Evolutionary conservation across 2,329 filamentous ascomycete genomes (phyloP).

Genomic region (Leptoxyphium fumago): DNA sequence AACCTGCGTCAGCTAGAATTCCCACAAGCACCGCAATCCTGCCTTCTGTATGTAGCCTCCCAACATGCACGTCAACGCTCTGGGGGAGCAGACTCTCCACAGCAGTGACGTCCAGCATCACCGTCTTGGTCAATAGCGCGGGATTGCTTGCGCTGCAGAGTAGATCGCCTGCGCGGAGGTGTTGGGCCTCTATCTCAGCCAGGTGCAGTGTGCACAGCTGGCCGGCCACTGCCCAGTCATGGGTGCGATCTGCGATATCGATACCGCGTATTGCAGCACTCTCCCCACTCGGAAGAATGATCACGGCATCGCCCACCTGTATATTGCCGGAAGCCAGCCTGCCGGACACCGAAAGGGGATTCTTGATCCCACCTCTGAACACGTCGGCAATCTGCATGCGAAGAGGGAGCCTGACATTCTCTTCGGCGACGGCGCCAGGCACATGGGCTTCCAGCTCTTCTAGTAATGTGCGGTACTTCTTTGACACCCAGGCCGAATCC

Average conservation of each 20-base stretch:
- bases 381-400: conserved; percentile 80
- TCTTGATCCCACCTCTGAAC: conserved; percentile 64
- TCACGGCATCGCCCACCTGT: conserved; percentile 67
- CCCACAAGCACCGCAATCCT: conserved; percentile 58
- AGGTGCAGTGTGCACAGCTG: conserved; percentile 80
- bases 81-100: conserved; percentile 85
- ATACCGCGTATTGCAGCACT: conserved; percentile 69
- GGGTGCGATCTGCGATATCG: conserved; percentile 55
- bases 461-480: conserved; percentile 47
- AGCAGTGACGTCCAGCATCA: conserved; percentile 72
- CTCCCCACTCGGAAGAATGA: conserved; percentile 70
- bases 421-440: conserved; percentile 36
- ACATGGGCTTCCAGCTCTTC: conserved; percentile 76
- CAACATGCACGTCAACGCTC: conserved; percentile 76
- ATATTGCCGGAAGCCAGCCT: conserved; percentile 72
- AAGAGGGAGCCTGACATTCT: conserved; percentile 63
- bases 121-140: conserved; percentile 54
- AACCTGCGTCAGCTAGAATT: conserved; percentile 47
- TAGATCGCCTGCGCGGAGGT: conserved; percentile 68
- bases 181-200: conserved; percentile 61
- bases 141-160: conserved; percentile 51
- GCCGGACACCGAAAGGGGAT: conserved; percentile 72
- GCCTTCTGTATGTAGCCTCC: conserved; percentile 64
- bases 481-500: conserved; percentile 58
- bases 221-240: conserved; percentile 84